phyloP scores from a whole-genome alignment of 148 eudicot genomes.

The Fagopyrum esculentum region DNA sequence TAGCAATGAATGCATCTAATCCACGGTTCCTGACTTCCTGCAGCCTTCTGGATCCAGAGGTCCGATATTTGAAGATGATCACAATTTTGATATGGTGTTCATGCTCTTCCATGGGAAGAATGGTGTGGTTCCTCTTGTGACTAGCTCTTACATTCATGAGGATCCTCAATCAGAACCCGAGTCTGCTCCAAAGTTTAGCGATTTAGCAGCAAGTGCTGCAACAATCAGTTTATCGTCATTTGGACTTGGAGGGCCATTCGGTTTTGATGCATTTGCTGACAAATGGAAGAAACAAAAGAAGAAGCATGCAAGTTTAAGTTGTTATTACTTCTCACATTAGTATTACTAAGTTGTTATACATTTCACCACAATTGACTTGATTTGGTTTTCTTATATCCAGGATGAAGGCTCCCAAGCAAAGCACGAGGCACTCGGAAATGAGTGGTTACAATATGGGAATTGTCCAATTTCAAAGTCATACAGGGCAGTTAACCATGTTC shows the following conservation, averaged over 20 bases:
- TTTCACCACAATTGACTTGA: neutral
- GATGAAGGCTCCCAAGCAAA: constrained; percentile 29
- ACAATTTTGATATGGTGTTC: constrained; percentile 69
- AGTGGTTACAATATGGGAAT: constrained; percentile 66
- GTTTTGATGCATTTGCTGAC: constrained; percentile 43
- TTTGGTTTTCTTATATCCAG: constrained; percentile 21
- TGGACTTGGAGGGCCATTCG: constrained; percentile 74
- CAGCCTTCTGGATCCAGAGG: constrained; percentile 35
- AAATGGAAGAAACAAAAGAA: constrained; percentile 44
- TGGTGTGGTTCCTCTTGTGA: constrained; percentile 66
- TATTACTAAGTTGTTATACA: no score
- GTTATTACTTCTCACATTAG: no score
- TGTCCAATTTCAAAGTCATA: constrained; percentile 80
- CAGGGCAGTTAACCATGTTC: constrained; percentile 56
- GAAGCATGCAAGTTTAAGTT: constrained; percentile 8
- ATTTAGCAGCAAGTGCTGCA: constrained; percentile 64
- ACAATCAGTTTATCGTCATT: constrained; percentile 64
- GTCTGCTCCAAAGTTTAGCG: constrained; percentile 43
- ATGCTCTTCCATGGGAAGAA: constrained; percentile 70
- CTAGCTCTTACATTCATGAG: constrained; percentile 20
- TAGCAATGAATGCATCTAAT: no score
- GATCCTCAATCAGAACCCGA: constrained; percentile 23
- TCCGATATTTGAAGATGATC: constrained; percentile 84
- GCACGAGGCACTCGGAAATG: constrained; percentile 58
- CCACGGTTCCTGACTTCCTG: neutral